These are phyloP conservation scores for Sphagnum fallax DNA, from an alignment of 228 moss, liverwort and hornwort species.

Conservation along the genomic window DNA sequence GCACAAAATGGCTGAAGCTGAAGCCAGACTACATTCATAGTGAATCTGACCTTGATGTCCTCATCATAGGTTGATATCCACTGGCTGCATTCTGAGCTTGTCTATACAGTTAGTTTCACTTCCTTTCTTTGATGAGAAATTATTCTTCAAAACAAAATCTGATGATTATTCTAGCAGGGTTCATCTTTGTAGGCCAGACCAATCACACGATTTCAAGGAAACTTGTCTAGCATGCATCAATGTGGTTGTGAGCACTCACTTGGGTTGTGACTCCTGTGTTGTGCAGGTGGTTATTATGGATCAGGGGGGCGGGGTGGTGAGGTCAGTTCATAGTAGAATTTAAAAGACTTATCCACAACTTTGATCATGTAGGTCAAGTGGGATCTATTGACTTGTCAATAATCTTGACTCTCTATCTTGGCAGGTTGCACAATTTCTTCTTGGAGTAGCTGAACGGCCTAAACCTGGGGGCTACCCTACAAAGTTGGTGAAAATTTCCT, in stretches of 20 bases:
- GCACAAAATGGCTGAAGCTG: conserved; percentile 89
- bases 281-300: conserved; percentile 91
- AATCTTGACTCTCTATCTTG: not conserved
- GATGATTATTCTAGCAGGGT: too few species aligned
- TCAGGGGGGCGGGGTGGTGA: conserved; percentile 90
- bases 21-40: conserved; percentile 88
- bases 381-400: not conserved
- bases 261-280: not conserved
- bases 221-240: too few species aligned
- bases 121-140: too few species aligned
- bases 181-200: too few species aligned
- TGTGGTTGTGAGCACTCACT: too few species aligned
- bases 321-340: conserved; percentile 18
- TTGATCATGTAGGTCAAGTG: not conserved
- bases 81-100: not conserved
- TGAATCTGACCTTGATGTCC: conserved; percentile 80
- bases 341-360: too few species aligned
- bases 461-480: conserved; percentile 57
- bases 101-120: too few species aligned
- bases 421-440: conserved; percentile 80
- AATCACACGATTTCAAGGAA: too few species aligned
- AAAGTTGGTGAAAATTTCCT: conserved; percentile 36
- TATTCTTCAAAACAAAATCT: too few species aligned
- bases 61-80: conserved; percentile 65
- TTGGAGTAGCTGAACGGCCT: conserved; percentile 86